Evolutionary conservation across 1,139 yeast species (phyloP), one percentile per base, ranked within the genome.

Genomic region (Pichia sp.): DNA sequence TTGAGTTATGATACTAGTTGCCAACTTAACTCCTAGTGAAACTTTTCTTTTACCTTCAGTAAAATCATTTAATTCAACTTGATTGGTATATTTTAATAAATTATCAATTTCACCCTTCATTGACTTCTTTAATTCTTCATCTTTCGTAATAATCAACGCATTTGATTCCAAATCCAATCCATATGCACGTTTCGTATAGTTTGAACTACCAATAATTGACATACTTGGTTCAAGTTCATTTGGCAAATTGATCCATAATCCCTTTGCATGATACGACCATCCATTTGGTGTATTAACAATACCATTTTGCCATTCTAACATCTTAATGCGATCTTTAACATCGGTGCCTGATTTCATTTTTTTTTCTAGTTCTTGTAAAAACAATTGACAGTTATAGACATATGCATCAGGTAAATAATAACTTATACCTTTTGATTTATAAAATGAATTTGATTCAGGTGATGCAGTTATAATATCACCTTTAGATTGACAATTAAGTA

Each of bases 221-320:
- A 88, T 72, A 44, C 84, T 76, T 3, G 96, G 96, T 31, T 70
- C 64, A 0, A 62, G 60, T 53, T 80, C 84, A 9, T 72, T 74
- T 0, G 90, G 87, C 9, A 78, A 77, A 9, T 82, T 76, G 1
- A 88, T 71, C 99, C 99, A 93, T 18, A 90, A 73, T 0, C 99
- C 99, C 66, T 93, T 93, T n/a, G 99, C 99, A 65, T 93, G 99
- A 67, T 93, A 93, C 0, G 97, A 88, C 99, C 99, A 93, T 1
- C 99, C 98, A 36, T 74, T 79, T 0, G 83, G 79, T 14, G 87
- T 79, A 62, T 89, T 89, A 10, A 90, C 96, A 1, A 81, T 71
- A 1, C 99, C 99, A 49, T 79, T 80, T 63, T 80, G 80, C 99
- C 99, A 95, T 68, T 93, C 98, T 53, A 73, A 76, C 42, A 93